Conservation (phyloP, 1,139 yeast species). For the Scheffersomyces segobiensis region DNA sequence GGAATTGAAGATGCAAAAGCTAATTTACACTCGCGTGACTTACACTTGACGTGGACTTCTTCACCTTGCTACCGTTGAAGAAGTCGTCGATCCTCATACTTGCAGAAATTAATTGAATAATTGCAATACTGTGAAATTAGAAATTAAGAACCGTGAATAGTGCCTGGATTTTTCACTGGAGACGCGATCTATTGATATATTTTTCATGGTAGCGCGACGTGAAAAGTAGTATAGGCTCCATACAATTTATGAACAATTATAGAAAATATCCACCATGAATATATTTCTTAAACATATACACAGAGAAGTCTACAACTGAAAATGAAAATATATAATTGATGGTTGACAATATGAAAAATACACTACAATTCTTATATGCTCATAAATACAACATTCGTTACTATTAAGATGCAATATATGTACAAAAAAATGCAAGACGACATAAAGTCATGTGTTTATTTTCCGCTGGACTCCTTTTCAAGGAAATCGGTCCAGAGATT, state of each 20-base stretch:
- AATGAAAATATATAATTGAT: not conserved
- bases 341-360: not conserved
- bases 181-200: not conserved
- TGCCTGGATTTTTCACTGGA: not conserved
- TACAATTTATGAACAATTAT: not conserved
- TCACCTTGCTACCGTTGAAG: not conserved
- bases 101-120: not conserved
- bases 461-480: conserved; percentile 62
- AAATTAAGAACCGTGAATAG: not conserved
- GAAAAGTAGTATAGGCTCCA: not conserved
- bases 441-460: not conserved
- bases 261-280: too few relatives aligned
- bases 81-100: not conserved
- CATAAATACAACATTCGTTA: not conserved
- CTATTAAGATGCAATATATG: not conserved
- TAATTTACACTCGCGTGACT: not conserved
- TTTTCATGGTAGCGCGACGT: not conserved
- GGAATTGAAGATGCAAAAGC: not conserved
- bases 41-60: not conserved
- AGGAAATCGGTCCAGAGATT: conserved; percentile 87
- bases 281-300: too few relatives aligned
- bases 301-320: too few relatives aligned
- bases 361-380: not conserved
- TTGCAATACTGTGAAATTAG: not conserved
- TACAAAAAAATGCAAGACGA: not conserved